Evolutionary conservation across 768 basidiomycete species (phyloP).

Genomic region (Phlebiopsis gigantea): DNA sequence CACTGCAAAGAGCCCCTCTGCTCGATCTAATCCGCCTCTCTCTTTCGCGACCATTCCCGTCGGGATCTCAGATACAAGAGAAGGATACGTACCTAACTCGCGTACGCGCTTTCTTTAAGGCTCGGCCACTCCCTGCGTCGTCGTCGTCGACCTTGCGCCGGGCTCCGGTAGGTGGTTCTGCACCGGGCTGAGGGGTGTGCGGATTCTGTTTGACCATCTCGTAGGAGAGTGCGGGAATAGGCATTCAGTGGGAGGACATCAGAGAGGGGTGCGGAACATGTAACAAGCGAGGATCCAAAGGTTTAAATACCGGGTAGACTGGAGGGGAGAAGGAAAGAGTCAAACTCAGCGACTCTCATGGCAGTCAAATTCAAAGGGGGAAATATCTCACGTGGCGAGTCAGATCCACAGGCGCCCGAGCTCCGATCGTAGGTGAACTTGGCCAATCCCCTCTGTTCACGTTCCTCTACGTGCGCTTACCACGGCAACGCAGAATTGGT

Average conservation of each 20-base stretch:
- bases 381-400: neutral
- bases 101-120: conserved; percentile 61
- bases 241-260: neutral
- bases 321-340: conserved; percentile 4
- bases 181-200: conserved; percentile 13
- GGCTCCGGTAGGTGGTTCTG: conserved; percentile 27
- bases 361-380: conserved; percentile 5
- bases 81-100: conserved; percentile 59
- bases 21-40: neutral
- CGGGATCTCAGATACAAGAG: neutral
- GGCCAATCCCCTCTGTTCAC: too few species aligned
- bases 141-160: conserved; percentile 64
- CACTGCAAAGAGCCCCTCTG: neutral
- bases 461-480: too few species aligned
- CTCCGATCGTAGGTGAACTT: too few species aligned
- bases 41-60: neutral
- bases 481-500: too few species aligned
- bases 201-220: conserved; percentile 1
- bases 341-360: conserved; percentile 5
- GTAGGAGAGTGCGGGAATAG: neutral
- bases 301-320: neutral
- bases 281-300: neutral
- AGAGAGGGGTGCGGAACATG: neutral
- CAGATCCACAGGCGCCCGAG: neutral
- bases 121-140: conserved; percentile 29